Percentiles rank a stretch among this genome's conserved stretches.
These are phyloP conservation scores for Aspergillus saccharolyticus DNA, from an alignment of 495 filamentous ascomycete species.

Conservation along the genomic window DNA sequence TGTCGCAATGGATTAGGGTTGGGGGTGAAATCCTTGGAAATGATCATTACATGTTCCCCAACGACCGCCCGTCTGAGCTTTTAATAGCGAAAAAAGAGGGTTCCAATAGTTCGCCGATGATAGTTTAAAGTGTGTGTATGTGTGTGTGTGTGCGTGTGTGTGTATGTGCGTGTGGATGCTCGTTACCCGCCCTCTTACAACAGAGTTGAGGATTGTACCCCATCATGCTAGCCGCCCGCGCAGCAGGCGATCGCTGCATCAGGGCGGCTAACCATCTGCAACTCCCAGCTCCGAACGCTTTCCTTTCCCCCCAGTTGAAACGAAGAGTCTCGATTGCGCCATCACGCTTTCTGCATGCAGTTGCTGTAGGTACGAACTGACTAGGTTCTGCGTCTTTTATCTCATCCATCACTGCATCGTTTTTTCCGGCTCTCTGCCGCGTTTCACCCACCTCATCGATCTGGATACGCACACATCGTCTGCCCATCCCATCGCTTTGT, in stretches of 20 bases:
- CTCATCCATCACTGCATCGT: not conserved
- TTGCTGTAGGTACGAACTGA: not conserved
- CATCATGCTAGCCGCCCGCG: not conserved
- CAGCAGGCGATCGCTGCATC: not conserved
- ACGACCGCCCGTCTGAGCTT: not conserved
- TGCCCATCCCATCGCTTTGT: not conserved
- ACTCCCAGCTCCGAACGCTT: not conserved
- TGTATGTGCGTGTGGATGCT: too few relatives aligned
- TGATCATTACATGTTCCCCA: not conserved
- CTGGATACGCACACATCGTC: not conserved
- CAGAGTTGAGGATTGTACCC: not conserved
- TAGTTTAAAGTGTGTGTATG: too few relatives aligned
- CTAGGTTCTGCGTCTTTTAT: not conserved
- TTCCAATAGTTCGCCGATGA: slow-evolving; percentile 6
- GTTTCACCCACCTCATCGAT: not conserved
- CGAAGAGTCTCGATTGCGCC: not conserved
- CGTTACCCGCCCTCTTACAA: not conserved
- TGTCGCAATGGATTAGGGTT: not conserved
- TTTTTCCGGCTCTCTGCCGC: not conserved
- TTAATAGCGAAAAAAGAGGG: slow-evolving; percentile 3
- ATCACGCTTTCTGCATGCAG: not conserved
- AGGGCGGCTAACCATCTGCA: not conserved
- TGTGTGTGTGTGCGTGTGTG: too few relatives aligned
- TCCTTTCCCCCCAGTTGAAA: not conserved
- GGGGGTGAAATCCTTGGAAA: not conserved